Percentiles rank a stretch among this genome's conserved stretches.
These are phyloP conservation scores for Stephania japonica DNA, from an alignment of 164 flowering plant species.

Conservation along the genomic window DNA sequence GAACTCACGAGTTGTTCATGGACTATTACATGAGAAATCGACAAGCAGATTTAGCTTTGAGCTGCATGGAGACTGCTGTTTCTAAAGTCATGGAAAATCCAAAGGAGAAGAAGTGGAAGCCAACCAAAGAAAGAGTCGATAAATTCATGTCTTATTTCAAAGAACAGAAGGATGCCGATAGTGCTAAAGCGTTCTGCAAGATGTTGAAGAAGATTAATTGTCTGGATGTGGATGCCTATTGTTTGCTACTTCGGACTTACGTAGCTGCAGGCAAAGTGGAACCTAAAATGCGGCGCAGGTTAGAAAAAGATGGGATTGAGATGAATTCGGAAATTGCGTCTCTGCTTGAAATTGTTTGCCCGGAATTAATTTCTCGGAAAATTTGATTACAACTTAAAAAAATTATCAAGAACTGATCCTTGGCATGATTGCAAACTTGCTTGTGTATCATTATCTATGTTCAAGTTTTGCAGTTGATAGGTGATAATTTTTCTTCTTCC, in stretches of 20 bases:
- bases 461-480: not conserved
- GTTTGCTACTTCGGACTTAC: slow-evolving; percentile 38
- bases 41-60: slow-evolving; percentile 34
- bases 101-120: slow-evolving; percentile 35
- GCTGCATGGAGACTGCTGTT: slow-evolving; percentile 32
- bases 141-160: slow-evolving; percentile 38
- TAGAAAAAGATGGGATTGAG: slow-evolving; percentile 43
- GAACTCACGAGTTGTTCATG: slow-evolving; percentile 42
- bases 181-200: slow-evolving; percentile 51
- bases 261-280: slow-evolving; percentile 38
- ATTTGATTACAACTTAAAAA: not conserved
- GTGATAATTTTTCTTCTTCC: no score
- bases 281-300: slow-evolving; percentile 40
- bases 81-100: slow-evolving; percentile 17
- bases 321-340: slow-evolving; percentile 32
- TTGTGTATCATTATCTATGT: not conserved
- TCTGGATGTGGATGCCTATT: slow-evolving; percentile 30
- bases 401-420: not conserved
- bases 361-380: slow-evolving; percentile 3
- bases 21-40: slow-evolving; percentile 29
- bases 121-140: slow-evolving; percentile 20
- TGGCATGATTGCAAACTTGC: not conserved
- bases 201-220: slow-evolving; percentile 34
- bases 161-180: slow-evolving; percentile 37
- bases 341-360: slow-evolving; percentile 41